A percentile compares a stretch with the other conserved stretches of the same genome.
Evolutionary conservation across 768 basidiomycete species (phyloP).

Genomic region (Psilocybe cubensis): DNA sequence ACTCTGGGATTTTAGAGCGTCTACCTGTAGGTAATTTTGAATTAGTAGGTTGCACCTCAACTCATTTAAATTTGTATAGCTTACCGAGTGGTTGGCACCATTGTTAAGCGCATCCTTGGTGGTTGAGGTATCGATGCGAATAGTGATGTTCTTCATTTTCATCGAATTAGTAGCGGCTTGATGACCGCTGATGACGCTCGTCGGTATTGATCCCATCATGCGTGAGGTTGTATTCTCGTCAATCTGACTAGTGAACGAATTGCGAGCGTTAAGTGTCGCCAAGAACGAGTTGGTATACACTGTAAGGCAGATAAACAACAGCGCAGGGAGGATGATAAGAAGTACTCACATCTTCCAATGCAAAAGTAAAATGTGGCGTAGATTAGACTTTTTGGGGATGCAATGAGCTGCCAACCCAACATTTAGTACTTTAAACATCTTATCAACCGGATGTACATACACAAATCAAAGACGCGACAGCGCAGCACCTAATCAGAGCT

Average conservation of each 20-base stretch:
- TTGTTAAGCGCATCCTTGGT: conserved; percentile 8
- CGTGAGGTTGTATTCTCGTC: conserved; percentile 33
- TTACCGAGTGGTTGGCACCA: conserved; percentile 1
- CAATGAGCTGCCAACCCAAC: conserved; percentile 32
- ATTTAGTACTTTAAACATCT: background rate
- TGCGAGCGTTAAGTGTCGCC: conserved; percentile 53
- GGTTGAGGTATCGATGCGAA: conserved; percentile 36
- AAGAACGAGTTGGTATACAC: conserved; percentile 58
- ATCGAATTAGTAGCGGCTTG: background rate
- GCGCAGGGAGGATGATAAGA: background rate
- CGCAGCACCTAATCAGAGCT: conserved; percentile 37
- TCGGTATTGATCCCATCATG: conserved; percentile 36
- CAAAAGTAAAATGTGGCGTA: conserved; percentile 58
- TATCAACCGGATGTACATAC: conserved; percentile 26
- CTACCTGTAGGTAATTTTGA: too few species aligned
- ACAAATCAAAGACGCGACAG: conserved; percentile 51
- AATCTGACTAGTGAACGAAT: conserved; percentile 33
- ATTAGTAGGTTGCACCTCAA: too few species aligned
- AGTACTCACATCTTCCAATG: conserved; percentile 49
- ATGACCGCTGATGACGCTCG: conserved; percentile 24
- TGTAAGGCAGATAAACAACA: conserved; percentile 11
- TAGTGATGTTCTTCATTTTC: conserved; percentile 33
- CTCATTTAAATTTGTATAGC: background rate
- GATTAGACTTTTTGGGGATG: conserved; percentile 45
- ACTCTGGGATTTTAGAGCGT: background rate